Evolutionary conservation across 2,329 filamentous ascomycete genomes (phyloP).

Genomic region (Botrytis fabae): DNA sequence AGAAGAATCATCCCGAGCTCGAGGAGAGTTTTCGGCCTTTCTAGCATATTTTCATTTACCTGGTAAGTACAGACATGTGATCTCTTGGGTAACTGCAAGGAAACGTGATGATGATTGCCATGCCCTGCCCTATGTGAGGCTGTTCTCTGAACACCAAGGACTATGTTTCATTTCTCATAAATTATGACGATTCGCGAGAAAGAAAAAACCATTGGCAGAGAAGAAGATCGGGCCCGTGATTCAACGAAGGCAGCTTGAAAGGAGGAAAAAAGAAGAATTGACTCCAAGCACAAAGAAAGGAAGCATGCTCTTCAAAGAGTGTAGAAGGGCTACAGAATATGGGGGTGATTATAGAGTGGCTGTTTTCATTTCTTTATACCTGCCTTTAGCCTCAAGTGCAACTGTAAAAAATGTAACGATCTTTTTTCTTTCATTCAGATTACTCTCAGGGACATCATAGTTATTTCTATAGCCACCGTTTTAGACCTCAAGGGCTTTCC

Average conservation of each 20-base stretch:
- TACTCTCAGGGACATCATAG: not conserved
- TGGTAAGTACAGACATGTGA: not conserved
- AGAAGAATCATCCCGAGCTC: not conserved
- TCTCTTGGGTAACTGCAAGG: not conserved
- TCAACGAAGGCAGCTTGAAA: not conserved
- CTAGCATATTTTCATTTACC: not conserved
- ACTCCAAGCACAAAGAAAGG: conserved; percentile 1
- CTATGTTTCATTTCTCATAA: not conserved
- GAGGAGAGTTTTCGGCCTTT: not conserved
- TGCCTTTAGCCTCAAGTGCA: not conserved
- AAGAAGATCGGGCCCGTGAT: not conserved
- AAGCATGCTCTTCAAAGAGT: not conserved
- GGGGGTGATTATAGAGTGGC: not conserved
- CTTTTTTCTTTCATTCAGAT: not conserved
- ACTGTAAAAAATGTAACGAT: no score
- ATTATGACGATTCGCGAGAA: not conserved
- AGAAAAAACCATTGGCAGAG: not conserved
- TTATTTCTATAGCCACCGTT: not conserved
- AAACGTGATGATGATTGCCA: conserved; percentile 1
- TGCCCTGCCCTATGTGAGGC: not conserved
- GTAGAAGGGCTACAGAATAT: not conserved
- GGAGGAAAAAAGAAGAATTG: not conserved
- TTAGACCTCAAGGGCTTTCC: not conserved
- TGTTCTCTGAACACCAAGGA: not conserved
- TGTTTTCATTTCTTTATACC: not conserved